Evolutionary conservation across 2,329 filamentous ascomycete genomes (phyloP), one percentile per base, ranked within the genome.

Genomic region (Colletotrichum truncatum): DNA sequence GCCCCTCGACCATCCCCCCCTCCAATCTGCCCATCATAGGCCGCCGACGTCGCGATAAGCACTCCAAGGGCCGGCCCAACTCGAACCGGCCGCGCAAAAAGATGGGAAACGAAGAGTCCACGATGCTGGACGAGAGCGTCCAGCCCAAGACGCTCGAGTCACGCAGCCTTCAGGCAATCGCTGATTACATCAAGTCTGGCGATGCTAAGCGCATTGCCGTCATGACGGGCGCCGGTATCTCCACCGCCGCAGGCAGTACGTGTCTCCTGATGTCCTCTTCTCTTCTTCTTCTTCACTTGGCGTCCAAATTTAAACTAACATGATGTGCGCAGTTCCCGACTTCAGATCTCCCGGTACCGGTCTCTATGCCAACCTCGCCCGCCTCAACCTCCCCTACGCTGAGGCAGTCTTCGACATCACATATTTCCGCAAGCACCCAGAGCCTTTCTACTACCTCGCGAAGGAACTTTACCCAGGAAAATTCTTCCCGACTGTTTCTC

Each of bases 331-430:
- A 79, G 95, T 99, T 68, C 96, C 96, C 67, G 96, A 99, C 79
- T 99, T 98, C 77, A 87, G 96, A 69, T 97, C 94, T 2, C 94
- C 95, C 67, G 91, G 93, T 63, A 98, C 95, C 0, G 96, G 96
- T 3, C 87, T 99, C 10, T 99, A 99, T 77, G 91, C 93, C 72
- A 98, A 98, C 74, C 89, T 99, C 16, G 91, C 92, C 21, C 88
- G 92, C 55, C 86, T 98, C 30, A 89, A 97, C 66, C 86, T 99
- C 0, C 94, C 94, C 0, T 91, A 95, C 72, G 91, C 95, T 21
- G 94, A 98, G 80, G 94, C 93, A 32, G 93, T 98, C 45, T 98
- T 99, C 78, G 94, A 97, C 74, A 95, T 99, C 69, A 84, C 84
- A 64, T 99, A 93, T 83, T 99, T 99, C 81, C 87, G 91, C 67